Conservation (phyloP, 371 early-diverging fungal genomes). For the Mucor ambiguus region DNA sequence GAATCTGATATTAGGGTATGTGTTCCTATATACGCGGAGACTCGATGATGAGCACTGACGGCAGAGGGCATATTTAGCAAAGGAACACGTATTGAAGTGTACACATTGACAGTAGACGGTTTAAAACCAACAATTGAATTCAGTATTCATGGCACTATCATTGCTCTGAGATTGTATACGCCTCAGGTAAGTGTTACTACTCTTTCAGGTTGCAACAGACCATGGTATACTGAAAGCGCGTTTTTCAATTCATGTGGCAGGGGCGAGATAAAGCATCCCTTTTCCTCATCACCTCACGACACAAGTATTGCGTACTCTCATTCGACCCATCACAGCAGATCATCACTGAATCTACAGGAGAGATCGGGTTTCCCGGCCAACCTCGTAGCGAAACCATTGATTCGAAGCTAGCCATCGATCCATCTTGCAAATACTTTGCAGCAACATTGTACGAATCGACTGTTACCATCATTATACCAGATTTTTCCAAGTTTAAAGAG, state of each 20-base stretch:
- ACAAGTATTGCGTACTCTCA: constrained; percentile 63
- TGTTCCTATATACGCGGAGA: not conserved
- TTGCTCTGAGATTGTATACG: constrained; percentile 58
- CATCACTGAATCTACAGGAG: constrained; percentile 68
- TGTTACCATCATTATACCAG: constrained; percentile 31
- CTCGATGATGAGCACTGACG: not conserved
- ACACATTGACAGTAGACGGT: constrained; percentile 58
- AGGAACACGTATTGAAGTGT: constrained; percentile 75
- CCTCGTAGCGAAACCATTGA: constrained; percentile 40
- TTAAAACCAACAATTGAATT: constrained; percentile 69
- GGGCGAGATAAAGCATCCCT: constrained; percentile 57
- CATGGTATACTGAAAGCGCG: constrained; percentile 15
- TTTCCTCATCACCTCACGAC: constrained; percentile 61
- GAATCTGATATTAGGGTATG: constrained; percentile 75
- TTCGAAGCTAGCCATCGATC: constrained; percentile 57
- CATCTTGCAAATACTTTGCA: constrained; percentile 49
- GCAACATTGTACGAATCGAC: constrained; percentile 36
- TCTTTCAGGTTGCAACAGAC: not conserved
- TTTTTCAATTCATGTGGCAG: constrained; percentile 24
- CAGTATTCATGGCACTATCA: constrained; percentile 73
- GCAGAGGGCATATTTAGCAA: constrained; percentile 50
- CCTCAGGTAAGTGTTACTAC: constrained; percentile 47
- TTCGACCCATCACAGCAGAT: constrained; percentile 55
- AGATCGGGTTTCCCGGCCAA: constrained; percentile 58
- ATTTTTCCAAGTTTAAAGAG: constrained; percentile 7